Conservation (phyloP, 192 early-diverging fungal genomes). For the Coemansia sp. region DNA sequence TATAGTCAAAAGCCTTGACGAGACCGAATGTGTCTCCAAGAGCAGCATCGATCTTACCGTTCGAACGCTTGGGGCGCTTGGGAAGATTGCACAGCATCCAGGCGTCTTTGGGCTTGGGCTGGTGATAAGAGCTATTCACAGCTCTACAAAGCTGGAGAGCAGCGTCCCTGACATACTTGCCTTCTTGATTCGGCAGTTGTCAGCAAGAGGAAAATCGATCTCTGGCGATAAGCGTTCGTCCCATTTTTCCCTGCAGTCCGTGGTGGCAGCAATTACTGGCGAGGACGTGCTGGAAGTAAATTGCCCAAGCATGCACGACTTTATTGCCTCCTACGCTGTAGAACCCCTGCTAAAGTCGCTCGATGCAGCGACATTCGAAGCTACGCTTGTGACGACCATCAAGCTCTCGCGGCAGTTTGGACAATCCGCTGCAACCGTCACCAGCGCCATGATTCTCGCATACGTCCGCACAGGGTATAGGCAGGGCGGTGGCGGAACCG, state of each 20-base stretch:
- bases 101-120: slow-evolving; percentile 15
- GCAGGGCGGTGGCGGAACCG: slow-evolving; percentile 8
- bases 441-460: slow-evolving; percentile 22
- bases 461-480: slow-evolving; percentile 22
- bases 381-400: slow-evolving; percentile 17
- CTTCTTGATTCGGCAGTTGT: slow-evolving; percentile 18
- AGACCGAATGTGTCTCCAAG: background rate
- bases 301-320: slow-evolving; percentile 1
- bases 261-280: slow-evolving; percentile 11
- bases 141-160: background rate
- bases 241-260: slow-evolving; percentile 15
- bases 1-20: slow-evolving; percentile 4
- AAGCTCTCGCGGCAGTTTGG: slow-evolving; percentile 8
- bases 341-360: slow-evolving; percentile 41
- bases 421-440: background rate
- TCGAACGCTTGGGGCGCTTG: slow-evolving; percentile 4
- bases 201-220: background rate
- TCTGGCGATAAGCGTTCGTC: background rate
- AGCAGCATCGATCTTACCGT: background rate
- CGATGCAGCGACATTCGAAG: slow-evolving; percentile 14
- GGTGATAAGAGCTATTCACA: slow-evolving; percentile 13
- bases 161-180: slow-evolving; percentile 13
- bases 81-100: background rate
- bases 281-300: background rate
- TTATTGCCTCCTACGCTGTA: slow-evolving; percentile 12